Percentiles rank a stretch among this genome's conserved stretches.
Conservation (phyloP, 2,329 filamentous ascomycete genomes). For the Epichloe sp. region DNA sequence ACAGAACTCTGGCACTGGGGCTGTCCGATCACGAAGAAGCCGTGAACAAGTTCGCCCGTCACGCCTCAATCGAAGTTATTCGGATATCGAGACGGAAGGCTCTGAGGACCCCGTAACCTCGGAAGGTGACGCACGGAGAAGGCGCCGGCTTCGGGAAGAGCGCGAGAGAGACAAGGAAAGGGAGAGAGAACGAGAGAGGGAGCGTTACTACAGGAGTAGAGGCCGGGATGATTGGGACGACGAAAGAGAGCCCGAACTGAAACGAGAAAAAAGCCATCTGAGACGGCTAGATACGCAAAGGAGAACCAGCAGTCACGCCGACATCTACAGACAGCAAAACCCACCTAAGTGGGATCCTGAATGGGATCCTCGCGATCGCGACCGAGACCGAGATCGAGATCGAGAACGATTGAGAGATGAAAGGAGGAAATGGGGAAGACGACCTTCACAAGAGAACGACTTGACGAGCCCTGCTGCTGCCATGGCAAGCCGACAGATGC, state of each 20-base stretch:
- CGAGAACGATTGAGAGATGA: slow-evolving; percentile 20
- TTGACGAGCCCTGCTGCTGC: slow-evolving; percentile 19
- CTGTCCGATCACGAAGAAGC: slow-evolving; percentile 21
- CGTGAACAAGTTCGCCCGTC: slow-evolving; percentile 28
- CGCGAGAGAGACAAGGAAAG: slow-evolving; percentile 18
- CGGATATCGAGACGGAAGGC: slow-evolving; percentile 25
- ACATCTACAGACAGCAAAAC: slow-evolving; percentile 30
- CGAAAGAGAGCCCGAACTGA: slow-evolving; percentile 17
- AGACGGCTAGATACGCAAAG: slow-evolving; percentile 28
- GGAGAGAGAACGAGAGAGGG: slow-evolving; percentile 24
- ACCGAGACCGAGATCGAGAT: slow-evolving; percentile 9
- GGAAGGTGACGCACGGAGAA: slow-evolving; percentile 19
- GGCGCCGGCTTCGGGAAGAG: slow-evolving; percentile 12
- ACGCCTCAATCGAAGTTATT: slow-evolving; percentile 27
- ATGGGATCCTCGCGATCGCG: slow-evolving; percentile 15
- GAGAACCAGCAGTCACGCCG: slow-evolving; percentile 37
- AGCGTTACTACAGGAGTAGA: slow-evolving; percentile 21
- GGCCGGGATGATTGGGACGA: slow-evolving; percentile 21
- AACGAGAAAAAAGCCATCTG: slow-evolving; percentile 22
- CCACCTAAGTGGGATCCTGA: slow-evolving; percentile 20
- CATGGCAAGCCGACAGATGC: slow-evolving; percentile 14
- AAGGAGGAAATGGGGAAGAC: slow-evolving; percentile 23
- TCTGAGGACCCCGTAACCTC: slow-evolving; percentile 21
- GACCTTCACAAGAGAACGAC: slow-evolving; percentile 18
- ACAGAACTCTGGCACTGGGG: slow-evolving; percentile 18